A percentile compares a stretch with the other conserved stretches of the same genome.
phyloP scores from a whole-genome alignment of 2,329 filamentous ascomycete genomes.

The Capronia americana region DNA sequence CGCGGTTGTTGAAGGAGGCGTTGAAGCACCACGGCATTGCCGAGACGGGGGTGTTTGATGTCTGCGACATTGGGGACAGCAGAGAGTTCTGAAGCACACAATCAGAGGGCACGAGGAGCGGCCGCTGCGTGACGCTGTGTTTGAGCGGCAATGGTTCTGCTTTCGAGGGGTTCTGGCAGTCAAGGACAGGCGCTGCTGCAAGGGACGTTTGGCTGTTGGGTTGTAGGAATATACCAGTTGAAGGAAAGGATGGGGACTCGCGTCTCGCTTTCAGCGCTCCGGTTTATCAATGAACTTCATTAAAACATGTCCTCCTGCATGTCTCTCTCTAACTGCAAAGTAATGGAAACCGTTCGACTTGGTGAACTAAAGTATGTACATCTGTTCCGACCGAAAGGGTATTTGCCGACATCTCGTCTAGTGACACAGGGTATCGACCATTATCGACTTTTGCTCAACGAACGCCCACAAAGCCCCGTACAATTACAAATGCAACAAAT shows the following conservation, averaged over 20 bases:
- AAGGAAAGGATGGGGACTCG: not conserved
- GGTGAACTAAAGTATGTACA: not conserved
- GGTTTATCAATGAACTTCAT: not conserved
- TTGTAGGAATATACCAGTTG: not conserved
- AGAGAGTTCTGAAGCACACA: slow-evolving; percentile 66
- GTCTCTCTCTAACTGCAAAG: not conserved
- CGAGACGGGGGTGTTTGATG: slow-evolving; percentile 77
- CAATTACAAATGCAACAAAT: not conserved
- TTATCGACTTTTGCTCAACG: not conserved
- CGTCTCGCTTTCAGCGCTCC: not conserved
- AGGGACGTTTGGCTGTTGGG: not conserved
- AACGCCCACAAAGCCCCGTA: not conserved
- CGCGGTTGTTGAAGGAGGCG: slow-evolving; percentile 72
- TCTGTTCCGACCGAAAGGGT: not conserved
- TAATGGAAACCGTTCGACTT: not conserved
- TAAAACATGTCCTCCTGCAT: not conserved
- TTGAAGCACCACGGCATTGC: slow-evolving; percentile 63
- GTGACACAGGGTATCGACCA: slow-evolving; percentile 13
- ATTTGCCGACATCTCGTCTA: not conserved
- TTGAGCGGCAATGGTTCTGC: not conserved
- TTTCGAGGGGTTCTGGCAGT: not conserved
- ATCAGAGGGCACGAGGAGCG: not conserved
- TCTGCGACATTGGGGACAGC: slow-evolving; percentile 84
- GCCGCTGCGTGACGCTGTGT: not conserved
- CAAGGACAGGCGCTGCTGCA: not conserved